phyloP scores from a whole-genome alignment of 306 rosid genomes.

The Cucurbita maxima region DNA sequence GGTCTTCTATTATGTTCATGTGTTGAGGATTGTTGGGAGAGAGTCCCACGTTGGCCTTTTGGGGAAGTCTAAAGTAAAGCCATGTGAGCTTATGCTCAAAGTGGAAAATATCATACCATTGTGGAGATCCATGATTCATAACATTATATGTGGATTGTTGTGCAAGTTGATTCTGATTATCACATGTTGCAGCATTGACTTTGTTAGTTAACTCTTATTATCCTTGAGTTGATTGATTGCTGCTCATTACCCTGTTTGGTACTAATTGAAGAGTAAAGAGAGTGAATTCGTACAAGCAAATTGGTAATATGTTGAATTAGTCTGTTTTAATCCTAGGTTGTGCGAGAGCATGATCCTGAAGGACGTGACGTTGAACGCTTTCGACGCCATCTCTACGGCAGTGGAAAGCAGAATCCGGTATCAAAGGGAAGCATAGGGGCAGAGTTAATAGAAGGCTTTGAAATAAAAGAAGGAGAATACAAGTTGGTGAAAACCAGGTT shows the following conservation, averaged over 20 bases:
- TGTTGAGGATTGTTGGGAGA: too few relatives aligned
- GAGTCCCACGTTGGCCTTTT: too few relatives aligned
- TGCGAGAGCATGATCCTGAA: conserved; percentile 69
- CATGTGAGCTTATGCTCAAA: too few relatives aligned
- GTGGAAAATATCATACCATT: too few relatives aligned
- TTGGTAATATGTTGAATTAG: background rate
- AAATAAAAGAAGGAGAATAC: conserved; percentile 66
- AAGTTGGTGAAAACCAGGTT: conserved; percentile 76
- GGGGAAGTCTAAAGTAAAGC: too few relatives aligned
- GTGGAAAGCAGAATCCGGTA: conserved; percentile 39
- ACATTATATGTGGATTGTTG: background rate
- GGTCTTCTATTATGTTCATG: background rate
- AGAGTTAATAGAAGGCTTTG: conserved; percentile 65
- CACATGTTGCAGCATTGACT: background rate
- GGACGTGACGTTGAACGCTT: conserved; percentile 89
- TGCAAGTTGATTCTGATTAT: background rate
- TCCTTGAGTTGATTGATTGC: background rate
- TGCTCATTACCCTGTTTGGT: background rate
- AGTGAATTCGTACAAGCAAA: background rate
- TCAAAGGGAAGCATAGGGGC: conserved; percentile 52
- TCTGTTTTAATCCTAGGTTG: conserved; percentile 27
- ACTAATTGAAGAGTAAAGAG: background rate
- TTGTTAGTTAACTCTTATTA: background rate
- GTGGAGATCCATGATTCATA: too few relatives aligned
- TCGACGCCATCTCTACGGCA: conserved; percentile 47